These are phyloP conservation scores for Elsinoe australis DNA, from an alignment of 2,329 filamentous ascomycete species.

Conservation along the genomic window DNA sequence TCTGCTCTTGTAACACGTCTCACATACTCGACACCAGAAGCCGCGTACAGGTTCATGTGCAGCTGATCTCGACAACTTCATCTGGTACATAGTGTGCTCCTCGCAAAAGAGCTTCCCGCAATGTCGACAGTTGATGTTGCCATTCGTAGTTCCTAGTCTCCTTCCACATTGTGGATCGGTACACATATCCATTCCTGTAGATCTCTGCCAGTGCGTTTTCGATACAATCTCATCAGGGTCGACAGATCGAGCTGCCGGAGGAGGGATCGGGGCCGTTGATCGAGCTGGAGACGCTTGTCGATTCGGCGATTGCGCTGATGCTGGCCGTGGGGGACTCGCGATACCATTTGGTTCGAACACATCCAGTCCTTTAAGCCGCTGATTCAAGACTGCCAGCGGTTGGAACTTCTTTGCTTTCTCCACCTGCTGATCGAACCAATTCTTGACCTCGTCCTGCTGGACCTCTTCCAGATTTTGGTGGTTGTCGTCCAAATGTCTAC, in stretches of 20 bases:
- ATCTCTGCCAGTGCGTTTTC: constrained; percentile 78
- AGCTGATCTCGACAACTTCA: constrained; percentile 87
- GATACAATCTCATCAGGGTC: constrained; percentile 90
- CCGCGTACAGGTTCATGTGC: constrained; percentile 83
- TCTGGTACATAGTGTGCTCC: constrained; percentile 98
- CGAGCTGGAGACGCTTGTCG: constrained; percentile 29
- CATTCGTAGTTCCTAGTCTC: constrained; percentile 67
- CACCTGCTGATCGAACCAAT: constrained; percentile 94
- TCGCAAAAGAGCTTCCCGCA: constrained; percentile 94
- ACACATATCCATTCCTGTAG: constrained; percentile 67
- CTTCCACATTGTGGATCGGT: constrained; percentile 82
- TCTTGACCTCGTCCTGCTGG: constrained; percentile 89
- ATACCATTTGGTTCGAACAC: constrained; percentile 90
- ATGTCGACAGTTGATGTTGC: constrained; percentile 84
- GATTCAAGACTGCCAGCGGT: constrained; percentile 81
- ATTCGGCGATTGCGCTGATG: constrained; percentile 25
- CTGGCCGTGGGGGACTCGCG: constrained; percentile 35
- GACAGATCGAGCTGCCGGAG: constrained; percentile 31
- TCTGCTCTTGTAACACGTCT: constrained; percentile 97
- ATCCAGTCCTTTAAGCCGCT: constrained; percentile 85
- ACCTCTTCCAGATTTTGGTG: constrained; percentile 84
- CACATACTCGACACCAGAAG: constrained; percentile 89
- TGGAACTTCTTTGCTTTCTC: constrained; percentile 89
- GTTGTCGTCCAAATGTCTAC: constrained; percentile 74
- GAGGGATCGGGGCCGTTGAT: constrained; percentile 31